Conservation (phyloP, 2,329 filamentous ascomycete genomes). For the Cladosporium halotolerans region DNA sequence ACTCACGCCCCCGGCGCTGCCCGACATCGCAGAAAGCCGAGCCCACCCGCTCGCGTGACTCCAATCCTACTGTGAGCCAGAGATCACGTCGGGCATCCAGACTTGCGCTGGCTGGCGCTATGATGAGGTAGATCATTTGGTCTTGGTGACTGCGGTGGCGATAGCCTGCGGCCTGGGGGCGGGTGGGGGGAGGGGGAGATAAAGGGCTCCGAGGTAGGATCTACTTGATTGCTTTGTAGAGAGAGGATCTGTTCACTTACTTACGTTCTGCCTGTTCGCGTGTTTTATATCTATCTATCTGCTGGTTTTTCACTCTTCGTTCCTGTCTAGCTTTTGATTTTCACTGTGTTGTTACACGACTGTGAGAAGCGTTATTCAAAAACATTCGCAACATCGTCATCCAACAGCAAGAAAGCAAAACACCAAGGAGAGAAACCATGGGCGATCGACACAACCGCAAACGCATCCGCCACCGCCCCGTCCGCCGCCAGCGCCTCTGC, state of each 20-base stretch:
- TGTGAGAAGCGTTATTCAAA: too few species aligned
- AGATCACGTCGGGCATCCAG: too few species aligned
- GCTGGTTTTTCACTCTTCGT: background rate
- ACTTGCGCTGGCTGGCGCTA: too few species aligned
- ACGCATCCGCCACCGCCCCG: constrained; percentile 9
- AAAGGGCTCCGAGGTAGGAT: constrained; percentile 9
- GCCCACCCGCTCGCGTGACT: constrained; percentile 9
- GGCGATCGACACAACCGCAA: constrained; percentile 10
- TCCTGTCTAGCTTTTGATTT: background rate
- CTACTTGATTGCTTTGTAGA: too few species aligned
- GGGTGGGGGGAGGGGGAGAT: background rate
- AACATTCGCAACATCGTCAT: background rate
- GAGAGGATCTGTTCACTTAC: background rate
- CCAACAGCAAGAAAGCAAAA: background rate
- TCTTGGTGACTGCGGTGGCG: background rate
- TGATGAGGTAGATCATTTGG: too few species aligned
- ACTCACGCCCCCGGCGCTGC: background rate
- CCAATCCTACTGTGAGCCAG: background rate
- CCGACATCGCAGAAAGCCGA: constrained; percentile 10
- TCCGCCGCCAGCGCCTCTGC: constrained; percentile 4
- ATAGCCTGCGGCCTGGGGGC: background rate
- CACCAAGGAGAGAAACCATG: background rate
- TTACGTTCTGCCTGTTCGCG: background rate
- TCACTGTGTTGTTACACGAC: background rate
- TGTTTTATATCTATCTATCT: background rate